These are phyloP conservation scores for Aspergillus sp. DNA, from an alignment of 2,329 filamentous ascomycete species.

Conservation along the genomic window DNA sequence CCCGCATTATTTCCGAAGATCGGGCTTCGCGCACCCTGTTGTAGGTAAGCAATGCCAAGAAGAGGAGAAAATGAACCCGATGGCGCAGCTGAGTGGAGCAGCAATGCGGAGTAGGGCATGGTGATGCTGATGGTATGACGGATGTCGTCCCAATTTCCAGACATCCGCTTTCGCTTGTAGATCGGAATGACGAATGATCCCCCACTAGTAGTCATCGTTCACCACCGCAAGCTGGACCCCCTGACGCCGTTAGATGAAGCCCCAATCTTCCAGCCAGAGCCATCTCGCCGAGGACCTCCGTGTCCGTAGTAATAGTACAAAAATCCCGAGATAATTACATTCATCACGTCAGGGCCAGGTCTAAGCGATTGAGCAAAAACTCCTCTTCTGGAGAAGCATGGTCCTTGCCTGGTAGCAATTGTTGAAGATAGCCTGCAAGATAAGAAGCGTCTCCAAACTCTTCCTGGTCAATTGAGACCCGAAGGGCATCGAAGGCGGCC, in stretches of 20 bases:
- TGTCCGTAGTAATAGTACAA: too few species aligned
- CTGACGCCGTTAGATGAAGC: too few species aligned
- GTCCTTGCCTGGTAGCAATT: constrained; percentile 21
- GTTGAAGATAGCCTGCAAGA: constrained; percentile 26
- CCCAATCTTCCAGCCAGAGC: too few species aligned
- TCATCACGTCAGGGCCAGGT: constrained; percentile 15
- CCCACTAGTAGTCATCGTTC: too few species aligned
- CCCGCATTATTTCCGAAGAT: too few species aligned
- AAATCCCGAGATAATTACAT: too few species aligned
- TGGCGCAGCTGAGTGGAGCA: constrained; percentile 14
- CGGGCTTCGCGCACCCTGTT: not conserved
- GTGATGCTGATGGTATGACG: not conserved
- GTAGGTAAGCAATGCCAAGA: constrained; percentile 17
- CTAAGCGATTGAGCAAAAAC: constrained; percentile 19
- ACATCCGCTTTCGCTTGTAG: not conserved
- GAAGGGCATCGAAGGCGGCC: constrained; percentile 34
- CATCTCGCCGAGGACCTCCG: too few species aligned
- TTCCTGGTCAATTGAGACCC: constrained; percentile 29
- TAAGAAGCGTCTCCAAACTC: constrained; percentile 22
- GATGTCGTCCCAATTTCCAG: too few species aligned
- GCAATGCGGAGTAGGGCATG: constrained; percentile 12
- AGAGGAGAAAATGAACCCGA: constrained; percentile 9
- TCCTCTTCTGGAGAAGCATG: constrained; percentile 17
- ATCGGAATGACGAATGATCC: constrained; percentile 5
- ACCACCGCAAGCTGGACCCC: too few species aligned